Percentiles rank a stretch among this genome's conserved stretches.
Evolutionary conservation across 345 rosid species (phyloP).

Genomic region (Atalantia buxifolia): DNA sequence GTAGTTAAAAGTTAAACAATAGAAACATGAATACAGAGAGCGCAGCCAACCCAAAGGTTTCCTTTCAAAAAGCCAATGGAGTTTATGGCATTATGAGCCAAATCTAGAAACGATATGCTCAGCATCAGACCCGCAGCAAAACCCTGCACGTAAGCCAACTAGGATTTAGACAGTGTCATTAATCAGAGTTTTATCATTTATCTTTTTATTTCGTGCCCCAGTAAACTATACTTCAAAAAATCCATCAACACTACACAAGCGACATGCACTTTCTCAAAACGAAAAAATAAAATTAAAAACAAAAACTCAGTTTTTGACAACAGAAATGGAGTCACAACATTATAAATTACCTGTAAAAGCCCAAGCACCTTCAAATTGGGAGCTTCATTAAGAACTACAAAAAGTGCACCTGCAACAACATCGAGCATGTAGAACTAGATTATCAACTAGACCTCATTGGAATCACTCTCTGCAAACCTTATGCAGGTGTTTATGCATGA

Average conservation of each 20-base stretch:
- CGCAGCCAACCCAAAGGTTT: constrained; percentile 85
- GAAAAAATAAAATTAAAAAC: not conserved
- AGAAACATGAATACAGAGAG: constrained; percentile 10
- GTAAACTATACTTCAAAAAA: not conserved
- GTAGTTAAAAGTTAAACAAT: constrained; percentile 1
- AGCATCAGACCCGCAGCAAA: constrained; percentile 98
- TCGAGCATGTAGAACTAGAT: constrained; percentile 9
- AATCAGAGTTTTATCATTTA: too few relatives aligned
- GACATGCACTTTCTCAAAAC: not conserved
- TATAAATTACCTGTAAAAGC: constrained; percentile 67
- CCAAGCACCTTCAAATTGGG: constrained; percentile 98
- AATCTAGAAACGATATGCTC: constrained; percentile 94
- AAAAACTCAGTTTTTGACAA: not conserved
- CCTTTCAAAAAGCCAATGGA: constrained; percentile 92
- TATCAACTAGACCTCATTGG: constrained; percentile 5
- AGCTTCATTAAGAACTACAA: constrained; percentile 68
- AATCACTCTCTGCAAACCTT: not conserved
- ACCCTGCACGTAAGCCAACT: constrained; percentile 51
- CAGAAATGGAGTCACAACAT: constrained; percentile 8
- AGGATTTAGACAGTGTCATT: constrained; percentile 20
- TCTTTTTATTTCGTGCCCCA: not conserved
- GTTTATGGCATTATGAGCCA: constrained; percentile 96
- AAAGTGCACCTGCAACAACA: constrained; percentile 68
- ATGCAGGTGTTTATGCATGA: too few relatives aligned
- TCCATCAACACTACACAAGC: not conserved